Conservation (phyloP, 495 filamentous ascomycete species). For the Bryoglossum gracile region DNA sequence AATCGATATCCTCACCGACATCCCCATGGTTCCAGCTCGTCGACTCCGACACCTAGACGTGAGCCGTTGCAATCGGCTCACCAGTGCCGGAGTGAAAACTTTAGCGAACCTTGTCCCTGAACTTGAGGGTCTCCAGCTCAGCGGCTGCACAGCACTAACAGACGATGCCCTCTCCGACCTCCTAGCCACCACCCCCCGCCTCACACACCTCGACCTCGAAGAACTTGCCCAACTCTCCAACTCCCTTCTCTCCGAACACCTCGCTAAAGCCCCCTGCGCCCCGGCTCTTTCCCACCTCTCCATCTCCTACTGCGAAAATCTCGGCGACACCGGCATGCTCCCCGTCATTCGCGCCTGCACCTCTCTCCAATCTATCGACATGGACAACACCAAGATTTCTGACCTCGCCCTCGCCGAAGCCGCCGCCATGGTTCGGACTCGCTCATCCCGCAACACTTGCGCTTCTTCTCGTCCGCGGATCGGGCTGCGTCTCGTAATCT, state of each 20-base stretch:
- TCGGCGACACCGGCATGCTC: constrained; percentile 81
- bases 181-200: constrained; percentile 61
- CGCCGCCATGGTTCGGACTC: constrained; percentile 61
- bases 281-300: constrained; percentile 68
- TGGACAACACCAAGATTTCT: constrained; percentile 91
- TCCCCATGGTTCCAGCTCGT: constrained; percentile 70
- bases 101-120: constrained; percentile 70
- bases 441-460: constrained; percentile 43
- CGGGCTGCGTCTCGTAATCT: constrained; percentile 72
- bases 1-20: constrained; percentile 68
- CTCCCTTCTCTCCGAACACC: constrained; percentile 52
- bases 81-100: constrained; percentile 57
- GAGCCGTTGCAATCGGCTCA: constrained; percentile 66
- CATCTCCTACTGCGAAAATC: constrained; percentile 79
- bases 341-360: constrained; percentile 71
- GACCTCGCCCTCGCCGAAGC: constrained; percentile 87
- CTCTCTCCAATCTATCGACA: constrained; percentile 61
- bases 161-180: constrained; percentile 68
- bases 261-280: constrained; percentile 70
- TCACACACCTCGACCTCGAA: constrained; percentile 87
- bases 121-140: constrained; percentile 74
- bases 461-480: constrained; percentile 40
- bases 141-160: constrained; percentile 59
- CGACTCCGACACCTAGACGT: constrained; percentile 80
- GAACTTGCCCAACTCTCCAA: constrained; percentile 77